Percentiles rank a stretch among this genome's conserved stretches.
Evolutionary conservation across 805 yeast genomes (phyloP).

Genomic region (Hanseniaspora lachancei): DNA sequence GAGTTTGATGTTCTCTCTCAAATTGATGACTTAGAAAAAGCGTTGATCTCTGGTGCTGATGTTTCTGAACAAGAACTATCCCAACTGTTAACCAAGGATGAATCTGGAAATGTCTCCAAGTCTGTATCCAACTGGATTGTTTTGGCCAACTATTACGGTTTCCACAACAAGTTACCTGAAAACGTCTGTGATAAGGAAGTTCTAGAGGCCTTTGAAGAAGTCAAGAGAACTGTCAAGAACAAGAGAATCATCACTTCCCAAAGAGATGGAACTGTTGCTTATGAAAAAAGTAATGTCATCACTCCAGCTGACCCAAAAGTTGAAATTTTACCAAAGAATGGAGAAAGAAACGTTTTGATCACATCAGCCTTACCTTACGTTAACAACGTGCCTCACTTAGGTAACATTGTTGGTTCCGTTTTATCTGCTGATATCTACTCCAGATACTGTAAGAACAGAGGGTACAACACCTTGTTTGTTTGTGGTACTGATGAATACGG

Average conservation of each 20-base stretch:
- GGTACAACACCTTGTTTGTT: conserved; percentile 69
- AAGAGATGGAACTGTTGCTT: conserved; percentile 32
- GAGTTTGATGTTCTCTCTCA: conserved; percentile 34
- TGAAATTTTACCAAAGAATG: conserved; percentile 51
- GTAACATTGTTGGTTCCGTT: conserved; percentile 92
- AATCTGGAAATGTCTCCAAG: conserved; percentile 21
- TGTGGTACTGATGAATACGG: conserved; percentile 99
- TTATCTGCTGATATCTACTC: conserved; percentile 88
- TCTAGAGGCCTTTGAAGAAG: conserved; percentile 34
- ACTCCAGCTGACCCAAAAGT: conserved; percentile 19
- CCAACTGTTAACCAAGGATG: conserved; percentile 20
- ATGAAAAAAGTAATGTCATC: conserved; percentile 22
- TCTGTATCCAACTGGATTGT: conserved; percentile 44
- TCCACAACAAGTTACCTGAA: conserved; percentile 21
- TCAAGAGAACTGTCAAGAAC: conserved; percentile 34
- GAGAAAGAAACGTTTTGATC: conserved; percentile 69
- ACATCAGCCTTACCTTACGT: conserved; percentile 97
- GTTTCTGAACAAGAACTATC: conserved; percentile 29
- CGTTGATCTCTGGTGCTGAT: conserved; percentile 20
- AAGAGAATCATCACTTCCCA: conserved; percentile 23
- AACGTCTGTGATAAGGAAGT: conserved; percentile 27
- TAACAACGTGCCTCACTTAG: conserved; percentile 95
- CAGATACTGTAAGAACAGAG: conserved; percentile 78
- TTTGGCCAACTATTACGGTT: conserved; percentile 46
- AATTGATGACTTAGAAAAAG: conserved; percentile 19